Base-by-base conservation (phyloP, 208 protist species). In the Zelonia costaricensis region DNA sequence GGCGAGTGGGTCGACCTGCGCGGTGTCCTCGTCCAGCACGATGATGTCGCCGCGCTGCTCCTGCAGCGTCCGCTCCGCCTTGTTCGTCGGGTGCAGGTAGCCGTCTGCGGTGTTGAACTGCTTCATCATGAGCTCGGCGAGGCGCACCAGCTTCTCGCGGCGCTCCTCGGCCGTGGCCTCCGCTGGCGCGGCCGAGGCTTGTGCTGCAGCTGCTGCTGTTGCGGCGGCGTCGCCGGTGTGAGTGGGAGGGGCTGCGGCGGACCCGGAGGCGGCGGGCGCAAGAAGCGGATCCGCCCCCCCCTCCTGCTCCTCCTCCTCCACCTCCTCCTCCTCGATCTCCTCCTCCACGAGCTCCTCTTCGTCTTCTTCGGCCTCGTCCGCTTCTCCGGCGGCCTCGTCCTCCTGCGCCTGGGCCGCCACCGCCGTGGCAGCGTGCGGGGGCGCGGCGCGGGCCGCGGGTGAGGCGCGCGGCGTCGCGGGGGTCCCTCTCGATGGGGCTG, bases 41-140 rank as follows among this genome's bases (percentile, higher is more conserved):
- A 88, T 57, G 28, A 91, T 75, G 36, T 84, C 69, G 3, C 88
- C 88, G 9, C 73, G 72, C 64, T 84, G 77, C 59, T 88, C 78
- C 48, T 94, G 84, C 25, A 71, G 61, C 38, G 44, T 62, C 30
- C 79, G 65, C 62, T 88, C 77, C 0, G 61, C 60, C 57, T 76
- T 59, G 62, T 48, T 67, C 2, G 73, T 54, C n/a, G 51, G 55
- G 62, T 91, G 88, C 8, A 94, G 69, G 59, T 84, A 94, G 0
- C 88, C 88, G 58, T 94, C 88, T 1, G 88, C 84, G 49, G 80
- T 91, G 68, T 86, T 92, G 60, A 91, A 89, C 74, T 94, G 88
- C 52, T 57, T 80, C 51, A 94, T 54, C 84, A 94, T 91, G 5
- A 94, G 62, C 54, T 89, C 81, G 3, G 84, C 78, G 0, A 94